These are phyloP conservation scores for Pythium brachiatum DNA, from an alignment of 352 stramenopile species.

Conservation along the genomic window DNA sequence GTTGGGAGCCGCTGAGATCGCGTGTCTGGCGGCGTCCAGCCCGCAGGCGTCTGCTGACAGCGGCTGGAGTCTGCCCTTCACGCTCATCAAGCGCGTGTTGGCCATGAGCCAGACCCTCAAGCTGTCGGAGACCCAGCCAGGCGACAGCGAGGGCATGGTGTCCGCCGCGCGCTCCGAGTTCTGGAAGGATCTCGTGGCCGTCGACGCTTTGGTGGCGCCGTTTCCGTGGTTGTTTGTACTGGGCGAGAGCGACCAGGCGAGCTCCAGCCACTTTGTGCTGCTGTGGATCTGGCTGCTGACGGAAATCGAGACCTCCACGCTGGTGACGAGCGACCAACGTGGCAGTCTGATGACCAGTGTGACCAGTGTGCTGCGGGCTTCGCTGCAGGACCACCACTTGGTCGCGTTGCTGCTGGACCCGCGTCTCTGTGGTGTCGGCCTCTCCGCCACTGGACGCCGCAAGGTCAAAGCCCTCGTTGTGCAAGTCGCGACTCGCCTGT, in stretches of 20 bases:
- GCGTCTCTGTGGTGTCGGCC: constrained; percentile 34
- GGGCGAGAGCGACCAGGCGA: constrained; percentile 33
- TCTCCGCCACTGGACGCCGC: constrained; percentile 41
- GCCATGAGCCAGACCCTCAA: neutral
- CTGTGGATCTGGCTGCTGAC: constrained; percentile 49
- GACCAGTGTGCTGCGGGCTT: constrained; percentile 4
- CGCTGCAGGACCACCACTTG: constrained; percentile 37
- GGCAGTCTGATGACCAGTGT: constrained; percentile 3
- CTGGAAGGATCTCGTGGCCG: constrained; percentile 32
- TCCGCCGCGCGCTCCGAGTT: constrained; percentile 23
- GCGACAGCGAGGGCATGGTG: neutral
- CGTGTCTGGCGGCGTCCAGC: neutral
- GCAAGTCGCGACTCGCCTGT: constrained; percentile 30
- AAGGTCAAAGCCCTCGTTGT: constrained; percentile 47
- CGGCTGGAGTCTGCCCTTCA: constrained; percentile 11
- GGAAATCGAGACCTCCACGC: constrained; percentile 12
- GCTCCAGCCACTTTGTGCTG: constrained; percentile 40
- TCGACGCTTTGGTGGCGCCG: constrained; percentile 39
- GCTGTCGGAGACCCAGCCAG: constrained; percentile 3
- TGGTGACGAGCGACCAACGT: constrained; percentile 17
- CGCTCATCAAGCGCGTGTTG: constrained; percentile 2
- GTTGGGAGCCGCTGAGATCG: constrained; percentile 2
- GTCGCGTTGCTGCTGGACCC: constrained; percentile 48
- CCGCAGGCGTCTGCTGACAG: neutral
- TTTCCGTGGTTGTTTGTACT: constrained; percentile 46